Conservation (phyloP, 805 yeast species). For the Ogataea allantospora region DNA sequence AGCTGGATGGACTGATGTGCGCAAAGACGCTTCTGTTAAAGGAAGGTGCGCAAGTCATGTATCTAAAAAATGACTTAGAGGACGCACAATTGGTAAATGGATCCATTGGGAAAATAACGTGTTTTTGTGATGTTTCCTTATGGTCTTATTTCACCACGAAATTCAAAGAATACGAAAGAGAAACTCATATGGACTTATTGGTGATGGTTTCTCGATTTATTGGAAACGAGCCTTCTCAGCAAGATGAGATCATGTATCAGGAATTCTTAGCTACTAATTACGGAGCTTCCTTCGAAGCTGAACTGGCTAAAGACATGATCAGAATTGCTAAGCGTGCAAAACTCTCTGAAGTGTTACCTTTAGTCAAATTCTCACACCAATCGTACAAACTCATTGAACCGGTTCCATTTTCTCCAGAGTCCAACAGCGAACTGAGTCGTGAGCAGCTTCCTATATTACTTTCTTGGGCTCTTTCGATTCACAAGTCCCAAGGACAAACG, state of each 20-base stretch:
- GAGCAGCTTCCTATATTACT: constrained; percentile 66
- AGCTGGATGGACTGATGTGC: constrained; percentile 59
- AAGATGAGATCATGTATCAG: constrained; percentile 21
- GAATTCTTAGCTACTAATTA: constrained; percentile 16
- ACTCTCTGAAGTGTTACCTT: constrained; percentile 35
- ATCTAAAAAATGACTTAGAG: constrained; percentile 63
- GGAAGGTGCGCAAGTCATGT: constrained; percentile 92
- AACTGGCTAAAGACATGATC: constrained; percentile 21
- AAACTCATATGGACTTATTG: constrained; percentile 16
- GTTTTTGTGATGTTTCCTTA: constrained; percentile 40
- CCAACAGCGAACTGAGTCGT: constrained; percentile 36
- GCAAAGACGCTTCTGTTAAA: constrained; percentile 62
- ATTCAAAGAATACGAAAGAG: constrained; percentile 28
- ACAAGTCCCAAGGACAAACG: constrained; percentile 85
- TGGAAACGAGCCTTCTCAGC: constrained; percentile 13
- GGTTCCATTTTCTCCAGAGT: constrained; percentile 37
- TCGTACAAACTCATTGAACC: constrained; percentile 32
- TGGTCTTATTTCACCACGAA: constrained; percentile 26
- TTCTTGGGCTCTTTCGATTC: constrained; percentile 84
- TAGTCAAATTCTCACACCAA: constrained; percentile 44
- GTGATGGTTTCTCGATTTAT: constrained; percentile 17
- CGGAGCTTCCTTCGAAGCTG: constrained; percentile 2
- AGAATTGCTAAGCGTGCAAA: constrained; percentile 23
- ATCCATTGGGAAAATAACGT: constrained; percentile 73
- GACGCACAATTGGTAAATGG: constrained; percentile 86